These are phyloP conservation scores for Colletotrichum tropicale DNA, from an alignment of 2,329 filamentous ascomycete species.

Conservation along the genomic window DNA sequence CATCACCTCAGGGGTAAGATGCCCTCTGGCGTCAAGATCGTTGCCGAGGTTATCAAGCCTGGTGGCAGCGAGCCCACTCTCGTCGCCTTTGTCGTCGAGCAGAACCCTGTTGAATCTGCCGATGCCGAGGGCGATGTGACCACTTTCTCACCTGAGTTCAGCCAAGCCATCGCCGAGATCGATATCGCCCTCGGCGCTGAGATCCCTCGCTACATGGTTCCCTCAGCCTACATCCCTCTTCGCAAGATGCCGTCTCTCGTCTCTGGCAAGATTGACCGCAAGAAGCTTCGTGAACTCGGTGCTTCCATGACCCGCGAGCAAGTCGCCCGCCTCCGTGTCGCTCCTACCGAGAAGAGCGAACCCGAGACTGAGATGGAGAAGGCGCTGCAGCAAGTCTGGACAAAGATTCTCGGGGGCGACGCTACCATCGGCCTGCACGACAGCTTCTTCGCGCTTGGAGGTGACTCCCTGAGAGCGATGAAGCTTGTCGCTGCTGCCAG, in stretches of 20 bases:
- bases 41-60: conserved; percentile 54
- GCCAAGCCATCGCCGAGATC: conserved; percentile 31
- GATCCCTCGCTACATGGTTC: conserved; percentile 52
- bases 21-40: conserved; percentile 45
- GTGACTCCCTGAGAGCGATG: conserved; percentile 59
- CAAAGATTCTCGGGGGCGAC: conserved; percentile 38
- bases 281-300: conserved; percentile 50
- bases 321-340: conserved; percentile 36
- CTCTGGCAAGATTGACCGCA: conserved; percentile 55
- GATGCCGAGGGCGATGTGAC: conserved; percentile 24
- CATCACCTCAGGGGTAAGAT: conserved; percentile 51
- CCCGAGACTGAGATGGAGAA: conserved; percentile 42
- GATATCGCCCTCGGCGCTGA: conserved; percentile 35
- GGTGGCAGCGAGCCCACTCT: conserved; percentile 47
- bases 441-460: conserved; percentile 53
- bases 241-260: conserved; percentile 50
- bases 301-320: conserved; percentile 44
- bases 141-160: conserved; percentile 36
- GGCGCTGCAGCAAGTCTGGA: conserved; percentile 41
- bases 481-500: conserved; percentile 49
- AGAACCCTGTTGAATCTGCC: conserved; percentile 28
- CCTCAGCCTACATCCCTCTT: conserved; percentile 50
- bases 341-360: conserved; percentile 34
- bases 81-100: conserved; percentile 47
- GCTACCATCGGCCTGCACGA: conserved; percentile 38